Evolutionary conservation across 78 protist species (phyloP).

Genomic region (Fonticula alba): DNA sequence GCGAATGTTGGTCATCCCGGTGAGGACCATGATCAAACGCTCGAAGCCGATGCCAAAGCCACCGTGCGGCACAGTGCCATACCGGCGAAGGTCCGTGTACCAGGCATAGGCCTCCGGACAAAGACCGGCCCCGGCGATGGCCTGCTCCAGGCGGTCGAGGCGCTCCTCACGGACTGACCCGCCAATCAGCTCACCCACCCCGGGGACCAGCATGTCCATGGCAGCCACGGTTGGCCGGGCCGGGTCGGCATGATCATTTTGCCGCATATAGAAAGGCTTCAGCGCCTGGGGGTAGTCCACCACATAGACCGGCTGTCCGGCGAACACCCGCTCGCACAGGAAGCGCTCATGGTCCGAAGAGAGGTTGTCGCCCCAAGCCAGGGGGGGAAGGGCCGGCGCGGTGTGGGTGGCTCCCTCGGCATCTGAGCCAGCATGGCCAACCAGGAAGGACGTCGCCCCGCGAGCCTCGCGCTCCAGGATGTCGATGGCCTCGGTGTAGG

Average conservation of each 20-base stretch:
- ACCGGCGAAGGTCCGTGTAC: conserved; percentile 46
- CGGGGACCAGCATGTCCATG: conserved; percentile 55
- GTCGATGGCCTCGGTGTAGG: conserved; percentile 60
- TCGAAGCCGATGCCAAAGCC: conserved; percentile 54
- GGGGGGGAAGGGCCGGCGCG: no score
- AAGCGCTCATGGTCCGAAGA: conserved; percentile 48
- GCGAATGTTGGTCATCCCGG: conserved; percentile 33
- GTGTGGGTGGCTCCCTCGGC: no score
- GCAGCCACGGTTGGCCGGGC: conserved; percentile 22
- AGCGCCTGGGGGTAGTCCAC: conserved; percentile 9
- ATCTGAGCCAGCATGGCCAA: no score
- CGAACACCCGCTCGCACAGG: conserved; percentile 6
- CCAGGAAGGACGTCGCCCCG: no score
- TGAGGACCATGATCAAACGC: conserved; percentile 24
- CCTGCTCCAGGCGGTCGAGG: conserved; percentile 2
- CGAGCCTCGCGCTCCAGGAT: no score
- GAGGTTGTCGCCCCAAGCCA: conserved; percentile 31
- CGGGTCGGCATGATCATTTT: conserved; percentile 2
- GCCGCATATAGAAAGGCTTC: conserved; percentile 57
- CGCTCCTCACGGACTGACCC: conserved; percentile 51
- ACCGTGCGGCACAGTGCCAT: conserved; percentile 37
- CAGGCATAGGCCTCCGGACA: background rate
- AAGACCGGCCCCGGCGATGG: no score
- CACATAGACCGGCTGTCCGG: conserved; percentile 9
- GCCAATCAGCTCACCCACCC: conserved; percentile 57